Evolutionary conservation across 2,329 filamentous ascomycete genomes (phyloP), one percentile per base, ranked within the genome.

Genomic region (Xylaria sp.): DNA sequence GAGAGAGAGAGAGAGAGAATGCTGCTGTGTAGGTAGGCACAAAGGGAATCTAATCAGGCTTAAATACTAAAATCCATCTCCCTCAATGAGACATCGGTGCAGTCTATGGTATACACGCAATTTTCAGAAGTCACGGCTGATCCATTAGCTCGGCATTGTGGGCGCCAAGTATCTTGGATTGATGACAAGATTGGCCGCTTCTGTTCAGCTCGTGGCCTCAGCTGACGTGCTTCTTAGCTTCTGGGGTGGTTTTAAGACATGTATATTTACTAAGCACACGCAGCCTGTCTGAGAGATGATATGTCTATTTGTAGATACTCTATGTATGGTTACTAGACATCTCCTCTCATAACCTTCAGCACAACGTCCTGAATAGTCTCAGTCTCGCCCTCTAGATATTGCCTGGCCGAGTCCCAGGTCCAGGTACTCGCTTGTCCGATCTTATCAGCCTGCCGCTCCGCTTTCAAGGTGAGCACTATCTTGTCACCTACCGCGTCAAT

Each of bases 401-500:
- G 63, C 8, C 50, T 45, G 14, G 64, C 51, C 0, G 69, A 69
- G 8, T 56, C 35, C 71, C 71, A 73, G 3, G 54, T 66, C 70
- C 69, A 71, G 19, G 28, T 60, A 40, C 56, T 54, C 12, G 57
- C 51, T 38, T 28, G 51, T 4, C 14, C 33, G 0, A 15, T 33
- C 31, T 50, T 61, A 6, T 62, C 64, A 25, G 43, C 43, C 11
- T 37, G 57, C 64, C 64, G 66, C 28, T 55, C 67, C 9, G 62
- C 65, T 31, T 70, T 67, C n/a, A 73, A 60, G 57, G 76, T 74
- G 9, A 77, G 71, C 0, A 78, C 73, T 2, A 84, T 73, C 43
- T 76, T 74, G 46, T 78, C 45, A 17, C 66, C 60, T 3, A 19
- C 62, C 92, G 94, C 72, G 85, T 69, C 17, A 49, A 73, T 63